Evolutionary conservation across 139 green algal genomes (phyloP).

Genomic region (Chloropicon primus): DNA sequence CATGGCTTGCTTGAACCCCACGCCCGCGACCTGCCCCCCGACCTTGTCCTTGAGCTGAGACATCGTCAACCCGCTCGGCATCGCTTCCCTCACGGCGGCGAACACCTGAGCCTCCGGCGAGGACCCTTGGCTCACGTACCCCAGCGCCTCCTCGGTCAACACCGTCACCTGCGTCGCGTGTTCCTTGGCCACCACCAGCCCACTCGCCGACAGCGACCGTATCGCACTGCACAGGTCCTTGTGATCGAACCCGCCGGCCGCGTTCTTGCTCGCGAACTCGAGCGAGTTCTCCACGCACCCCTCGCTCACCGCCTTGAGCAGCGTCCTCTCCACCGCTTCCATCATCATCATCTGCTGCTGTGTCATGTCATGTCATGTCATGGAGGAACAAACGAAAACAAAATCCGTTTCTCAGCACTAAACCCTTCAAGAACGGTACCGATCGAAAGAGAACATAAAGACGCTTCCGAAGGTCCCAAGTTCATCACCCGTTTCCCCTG

Average conservation of each 20-base stretch:
- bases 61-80: slow-evolving; percentile 50
- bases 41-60: slow-evolving; percentile 23
- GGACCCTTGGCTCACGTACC: slow-evolving; percentile 39
- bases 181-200: neutral
- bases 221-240: neutral
- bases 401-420: no score
- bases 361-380: neutral
- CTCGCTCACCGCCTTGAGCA: neutral
- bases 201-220: neutral
- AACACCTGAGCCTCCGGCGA: slow-evolving; percentile 82
- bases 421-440: no score
- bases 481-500: no score
- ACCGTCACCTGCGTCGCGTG: neutral
- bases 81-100: slow-evolving; percentile 29
- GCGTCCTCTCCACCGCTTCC: neutral
- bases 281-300: neutral
- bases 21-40: slow-evolving; percentile 37
- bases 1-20: slow-evolving; percentile 92
- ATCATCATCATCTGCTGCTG: neutral
- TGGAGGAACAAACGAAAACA: no score
- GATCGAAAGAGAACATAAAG: no score
- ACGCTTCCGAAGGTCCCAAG: no score
- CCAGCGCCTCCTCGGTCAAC: slow-evolving; percentile 62
- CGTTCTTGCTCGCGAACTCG: neutral
- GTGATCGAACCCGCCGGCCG: neutral